Conservation (phyloP, 2,329 filamentous ascomycete genomes). For the Colletotrichum theobromicola region DNA sequence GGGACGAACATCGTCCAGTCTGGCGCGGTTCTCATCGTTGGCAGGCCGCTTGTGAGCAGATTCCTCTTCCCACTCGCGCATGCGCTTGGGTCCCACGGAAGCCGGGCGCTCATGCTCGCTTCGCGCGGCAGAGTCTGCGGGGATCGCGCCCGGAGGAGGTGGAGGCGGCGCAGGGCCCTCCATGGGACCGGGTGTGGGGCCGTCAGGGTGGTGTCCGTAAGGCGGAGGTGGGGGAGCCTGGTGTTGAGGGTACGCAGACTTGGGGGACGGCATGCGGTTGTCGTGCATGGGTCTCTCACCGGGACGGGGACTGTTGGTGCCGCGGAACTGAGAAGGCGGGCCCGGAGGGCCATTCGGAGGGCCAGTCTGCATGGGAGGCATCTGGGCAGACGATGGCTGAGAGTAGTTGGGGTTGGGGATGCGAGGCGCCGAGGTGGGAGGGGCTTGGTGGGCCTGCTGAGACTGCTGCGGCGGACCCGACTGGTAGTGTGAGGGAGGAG, state of each 20-base stretch:
- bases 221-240: constrained; percentile 52
- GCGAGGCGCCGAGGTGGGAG: constrained; percentile 50
- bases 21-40: constrained; percentile 85
- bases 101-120: constrained; percentile 75
- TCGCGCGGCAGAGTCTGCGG: constrained; percentile 69
- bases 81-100: constrained; percentile 82
- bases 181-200: constrained; percentile 61
- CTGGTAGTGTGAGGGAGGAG: constrained; percentile 55
- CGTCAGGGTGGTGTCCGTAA: constrained; percentile 76
- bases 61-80: constrained; percentile 93
- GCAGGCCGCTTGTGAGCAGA: constrained; percentile 81
- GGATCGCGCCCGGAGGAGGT: constrained; percentile 55
- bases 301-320: constrained; percentile 77
- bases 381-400: constrained; percentile 46
- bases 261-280: constrained; percentile 88
- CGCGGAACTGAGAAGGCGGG: constrained; percentile 73
- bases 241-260: constrained; percentile 82
- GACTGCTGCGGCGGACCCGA: constrained; percentile 56
- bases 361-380: constrained; percentile 40
- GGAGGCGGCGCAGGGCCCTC: constrained; percentile 73
- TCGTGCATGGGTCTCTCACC: constrained; percentile 85
- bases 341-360: constrained; percentile 50
- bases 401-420: constrained; percentile 66
- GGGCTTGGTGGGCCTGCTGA: constrained; percentile 45
- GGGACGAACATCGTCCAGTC: constrained; percentile 82